Evolutionary conservation across 2,329 filamentous ascomycete genomes (phyloP).

Genomic region (Colletotrichum cordylinicola): DNA sequence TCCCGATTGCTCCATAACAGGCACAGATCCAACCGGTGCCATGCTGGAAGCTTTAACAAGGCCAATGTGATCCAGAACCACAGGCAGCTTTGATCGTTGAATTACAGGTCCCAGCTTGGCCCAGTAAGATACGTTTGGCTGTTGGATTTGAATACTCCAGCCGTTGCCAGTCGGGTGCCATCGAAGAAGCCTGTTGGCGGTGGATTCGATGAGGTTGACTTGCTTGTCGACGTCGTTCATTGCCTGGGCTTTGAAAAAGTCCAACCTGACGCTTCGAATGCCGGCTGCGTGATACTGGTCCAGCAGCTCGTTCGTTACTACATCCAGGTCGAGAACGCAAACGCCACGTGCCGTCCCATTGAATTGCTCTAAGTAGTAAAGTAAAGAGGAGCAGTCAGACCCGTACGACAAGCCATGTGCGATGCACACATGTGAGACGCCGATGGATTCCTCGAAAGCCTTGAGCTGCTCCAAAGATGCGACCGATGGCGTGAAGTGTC

Average conservation of each 20-base stretch:
- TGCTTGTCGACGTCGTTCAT: not conserved
- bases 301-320: not conserved
- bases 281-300: not conserved
- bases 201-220: not conserved
- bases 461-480: not conserved
- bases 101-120: not conserved
- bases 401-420: not conserved
- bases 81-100: not conserved
- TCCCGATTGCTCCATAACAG: not conserved
- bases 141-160: not conserved
- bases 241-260: not conserved
- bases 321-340: not conserved
- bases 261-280: not conserved
- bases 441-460: not conserved
- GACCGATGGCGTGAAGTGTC: not conserved
- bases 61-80: not conserved
- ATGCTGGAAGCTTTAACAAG: not conserved
- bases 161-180: not conserved
- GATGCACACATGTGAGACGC: not conserved
- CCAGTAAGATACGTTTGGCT: not conserved
- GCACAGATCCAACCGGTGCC: not conserved
- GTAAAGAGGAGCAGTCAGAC: not conserved
- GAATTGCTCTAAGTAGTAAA: not conserved
- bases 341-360: not conserved
- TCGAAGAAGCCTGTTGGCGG: not conserved